These are phyloP conservation scores for Periconia sp. DNA, from an alignment of 2,329 filamentous ascomycete species.

Conservation along the genomic window DNA sequence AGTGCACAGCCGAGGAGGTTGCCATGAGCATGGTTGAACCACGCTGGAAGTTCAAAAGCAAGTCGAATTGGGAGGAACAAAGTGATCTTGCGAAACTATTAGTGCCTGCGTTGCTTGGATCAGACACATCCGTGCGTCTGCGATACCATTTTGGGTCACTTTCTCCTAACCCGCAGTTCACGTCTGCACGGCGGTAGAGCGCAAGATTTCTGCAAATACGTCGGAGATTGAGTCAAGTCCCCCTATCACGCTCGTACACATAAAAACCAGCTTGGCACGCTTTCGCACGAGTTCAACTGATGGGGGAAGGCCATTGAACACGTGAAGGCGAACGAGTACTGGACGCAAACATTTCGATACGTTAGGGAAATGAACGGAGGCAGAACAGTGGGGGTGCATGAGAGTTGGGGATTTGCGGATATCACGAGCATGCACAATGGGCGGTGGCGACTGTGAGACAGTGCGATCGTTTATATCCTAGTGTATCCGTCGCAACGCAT, in stretches of 20 bases:
- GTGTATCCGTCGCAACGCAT: too few species aligned
- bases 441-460: conserved; percentile 1
- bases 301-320: conserved; percentile 10
- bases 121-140: too few species aligned
- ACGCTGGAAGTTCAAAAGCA: too few species aligned
- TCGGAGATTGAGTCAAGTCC: conserved; percentile 8
- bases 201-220: conserved; percentile 3
- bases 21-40: too few species aligned
- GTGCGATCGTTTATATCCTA: too few species aligned
- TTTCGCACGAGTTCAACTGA: conserved; percentile 4
- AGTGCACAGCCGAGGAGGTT: too few species aligned
- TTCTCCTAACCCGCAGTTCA: conserved; percentile 19
- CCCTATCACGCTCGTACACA: conserved; percentile 19
- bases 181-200: conserved; percentile 7
- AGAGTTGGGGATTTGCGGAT: conserved; percentile 11
- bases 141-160: too few species aligned
- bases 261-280: conserved; percentile 8
- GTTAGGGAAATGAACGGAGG: conserved; percentile 15
- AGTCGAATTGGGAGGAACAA: too few species aligned
- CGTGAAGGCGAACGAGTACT: conserved; percentile 7
- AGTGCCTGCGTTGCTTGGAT: too few species aligned
- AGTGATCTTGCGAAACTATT: too few species aligned
- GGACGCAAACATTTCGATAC: conserved; percentile 8
- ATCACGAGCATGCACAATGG: conserved; percentile 9
- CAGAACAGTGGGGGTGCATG: conserved; percentile 17